Conservation (phyloP, 331 rosid species). For the Rhamnella rubrinervis region DNA sequence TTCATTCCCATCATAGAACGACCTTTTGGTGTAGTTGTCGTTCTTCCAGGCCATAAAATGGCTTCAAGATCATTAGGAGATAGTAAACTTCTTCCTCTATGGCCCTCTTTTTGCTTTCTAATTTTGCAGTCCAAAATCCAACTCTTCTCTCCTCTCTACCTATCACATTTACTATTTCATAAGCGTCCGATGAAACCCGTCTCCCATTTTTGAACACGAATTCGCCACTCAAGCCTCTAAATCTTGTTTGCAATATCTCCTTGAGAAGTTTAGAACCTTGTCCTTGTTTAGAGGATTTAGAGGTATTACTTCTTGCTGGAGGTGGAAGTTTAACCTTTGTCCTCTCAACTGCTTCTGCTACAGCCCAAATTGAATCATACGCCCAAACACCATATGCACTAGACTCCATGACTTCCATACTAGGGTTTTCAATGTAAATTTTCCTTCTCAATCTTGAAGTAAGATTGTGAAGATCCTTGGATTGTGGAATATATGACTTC, state of each 20-base stretch:
- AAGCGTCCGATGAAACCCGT: not conserved
- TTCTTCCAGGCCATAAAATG: conserved; percentile 28
- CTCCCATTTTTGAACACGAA: conserved; percentile 9
- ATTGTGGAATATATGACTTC: not conserved
- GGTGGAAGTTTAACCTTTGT: not conserved
- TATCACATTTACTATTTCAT: conserved; percentile 22
- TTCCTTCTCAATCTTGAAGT: conserved; percentile 3
- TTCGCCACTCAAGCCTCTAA: conserved; percentile 23
- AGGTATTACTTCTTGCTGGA: too few relatives aligned
- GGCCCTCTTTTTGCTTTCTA: not conserved
- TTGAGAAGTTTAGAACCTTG: not conserved
- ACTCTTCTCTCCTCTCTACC: conserved; percentile 19
- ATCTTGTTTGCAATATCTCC: not conserved
- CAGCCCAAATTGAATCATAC: conserved; percentile 1
- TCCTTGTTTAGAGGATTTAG: not conserved
- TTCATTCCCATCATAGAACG: not conserved
- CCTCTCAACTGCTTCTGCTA: conserved; percentile 26
- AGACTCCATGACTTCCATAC: not conserved
- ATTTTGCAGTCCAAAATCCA: conserved; percentile 10
- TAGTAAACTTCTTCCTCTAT: not conserved
- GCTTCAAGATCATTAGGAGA: conserved; percentile 6
- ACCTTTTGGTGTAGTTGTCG: not conserved
- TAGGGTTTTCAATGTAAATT: not conserved
- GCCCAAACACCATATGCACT: not conserved
- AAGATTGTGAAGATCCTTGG: not conserved